phyloP scores from a whole-genome alignment of 2,329 filamentous ascomycete species.

The Trichoderma aggressivum region DNA sequence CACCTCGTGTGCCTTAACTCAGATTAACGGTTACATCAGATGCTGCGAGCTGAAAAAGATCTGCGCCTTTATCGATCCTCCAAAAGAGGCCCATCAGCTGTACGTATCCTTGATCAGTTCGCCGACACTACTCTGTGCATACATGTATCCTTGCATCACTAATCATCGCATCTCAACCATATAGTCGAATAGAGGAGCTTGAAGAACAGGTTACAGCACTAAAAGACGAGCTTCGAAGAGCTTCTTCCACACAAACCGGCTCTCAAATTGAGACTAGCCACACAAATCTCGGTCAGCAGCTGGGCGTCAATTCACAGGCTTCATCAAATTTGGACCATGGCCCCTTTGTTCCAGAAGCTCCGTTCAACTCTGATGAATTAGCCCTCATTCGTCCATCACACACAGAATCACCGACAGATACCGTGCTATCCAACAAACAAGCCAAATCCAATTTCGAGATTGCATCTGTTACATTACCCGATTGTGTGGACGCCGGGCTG shows the following conservation, averaged over 20 bases:
- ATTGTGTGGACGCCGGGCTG: conserved; percentile 25
- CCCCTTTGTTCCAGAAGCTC: neutral
- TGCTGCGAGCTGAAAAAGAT: conserved; percentile 24
- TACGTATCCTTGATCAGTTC: neutral
- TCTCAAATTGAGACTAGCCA: neutral
- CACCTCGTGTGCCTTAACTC: neutral
- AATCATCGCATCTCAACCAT: neutral
- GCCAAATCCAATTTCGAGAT: conserved; percentile 22
- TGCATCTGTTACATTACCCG: conserved; percentile 17
- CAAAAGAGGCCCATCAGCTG: conserved; percentile 25
- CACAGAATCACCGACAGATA: neutral
- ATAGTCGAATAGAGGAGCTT: conserved; percentile 24
- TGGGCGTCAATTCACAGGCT: neutral
- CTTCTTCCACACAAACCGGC: neutral
- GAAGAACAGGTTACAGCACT: conserved; percentile 19
- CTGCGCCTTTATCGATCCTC: conserved; percentile 26
- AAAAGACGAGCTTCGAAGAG: conserved; percentile 14
- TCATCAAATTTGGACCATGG: neutral
- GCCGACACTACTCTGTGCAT: too few relatives aligned
- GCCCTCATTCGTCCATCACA: neutral
- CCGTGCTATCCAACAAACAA: neutral
- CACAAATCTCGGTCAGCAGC: neutral
- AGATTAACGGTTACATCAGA: conserved; percentile 18
- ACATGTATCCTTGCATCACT: neutral
- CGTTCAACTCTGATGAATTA: neutral